phyloP scores from a whole-genome alignment of 2,329 filamentous ascomycete genomes.

The Colletotrichum salicis region DNA sequence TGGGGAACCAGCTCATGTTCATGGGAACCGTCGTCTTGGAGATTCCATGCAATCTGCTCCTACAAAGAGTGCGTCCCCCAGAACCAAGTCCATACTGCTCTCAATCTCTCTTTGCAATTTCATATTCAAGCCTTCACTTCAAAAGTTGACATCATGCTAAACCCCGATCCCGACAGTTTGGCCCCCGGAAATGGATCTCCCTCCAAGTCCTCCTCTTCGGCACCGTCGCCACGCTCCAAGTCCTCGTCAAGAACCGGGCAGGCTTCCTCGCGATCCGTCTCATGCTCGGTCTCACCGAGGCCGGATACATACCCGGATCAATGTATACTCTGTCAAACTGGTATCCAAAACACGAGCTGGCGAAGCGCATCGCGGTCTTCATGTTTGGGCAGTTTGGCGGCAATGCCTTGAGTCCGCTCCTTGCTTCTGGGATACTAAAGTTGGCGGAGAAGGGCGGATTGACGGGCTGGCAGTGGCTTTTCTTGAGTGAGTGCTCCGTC shows the following conservation, averaged over 20 bases:
- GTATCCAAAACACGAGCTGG: constrained; percentile 58
- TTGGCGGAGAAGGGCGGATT: constrained; percentile 53
- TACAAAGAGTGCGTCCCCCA: constrained; percentile 43
- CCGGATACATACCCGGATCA: constrained; percentile 62
- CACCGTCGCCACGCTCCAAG: constrained; percentile 55
- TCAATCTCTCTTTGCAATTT: too few relatives aligned
- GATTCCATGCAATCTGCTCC: constrained; percentile 62
- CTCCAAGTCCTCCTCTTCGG: constrained; percentile 61
- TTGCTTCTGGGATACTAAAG: constrained; percentile 59
- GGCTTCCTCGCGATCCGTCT: constrained; percentile 57
- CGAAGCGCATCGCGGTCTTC: constrained; percentile 59
- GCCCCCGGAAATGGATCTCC: constrained; percentile 60
- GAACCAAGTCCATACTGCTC: background rate
- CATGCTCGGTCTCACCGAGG: constrained; percentile 59
- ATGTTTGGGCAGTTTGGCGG: constrained; percentile 66
- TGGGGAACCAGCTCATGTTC: constrained; percentile 65
- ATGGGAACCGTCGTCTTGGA: constrained; percentile 60
- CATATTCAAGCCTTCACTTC: too few relatives aligned
- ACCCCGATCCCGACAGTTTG: constrained; percentile 45
- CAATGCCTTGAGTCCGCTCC: constrained; percentile 58
- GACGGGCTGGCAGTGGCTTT: constrained; percentile 63
- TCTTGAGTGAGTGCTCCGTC: constrained; percentile 49
- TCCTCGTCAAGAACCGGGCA: constrained; percentile 52
- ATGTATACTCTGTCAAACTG: constrained; percentile 63
- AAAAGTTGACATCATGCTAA: background rate